A percentile compares a stretch with the other conserved stretches of the same genome.
Evolutionary conservation across 495 filamentous ascomycete species (phyloP).

Genomic region (Aspergillus mulundensis): DNA sequence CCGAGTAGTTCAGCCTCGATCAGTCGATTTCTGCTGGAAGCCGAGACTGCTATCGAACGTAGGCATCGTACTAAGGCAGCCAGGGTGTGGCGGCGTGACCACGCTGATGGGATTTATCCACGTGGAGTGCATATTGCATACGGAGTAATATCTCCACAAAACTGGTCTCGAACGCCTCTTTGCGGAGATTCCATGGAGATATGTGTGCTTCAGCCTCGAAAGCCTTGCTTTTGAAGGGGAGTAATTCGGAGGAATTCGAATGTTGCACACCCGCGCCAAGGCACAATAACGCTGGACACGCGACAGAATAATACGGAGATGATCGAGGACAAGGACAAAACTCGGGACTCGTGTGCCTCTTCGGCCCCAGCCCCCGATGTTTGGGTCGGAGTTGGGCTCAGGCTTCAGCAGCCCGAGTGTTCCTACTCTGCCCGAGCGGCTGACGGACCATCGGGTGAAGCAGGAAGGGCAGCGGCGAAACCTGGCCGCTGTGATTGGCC

Average conservation of each 20-base stretch:
- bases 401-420: not conserved
- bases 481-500: not conserved
- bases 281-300: not conserved
- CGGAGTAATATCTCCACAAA: not conserved
- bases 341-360: not conserved
- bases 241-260: not conserved
- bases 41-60: too few relatives aligned
- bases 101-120: conserved; percentile 6
- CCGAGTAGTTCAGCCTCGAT: too few relatives aligned
- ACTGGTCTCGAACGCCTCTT: not conserved
- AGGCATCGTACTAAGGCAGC: not conserved
- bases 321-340: not conserved
- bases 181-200: not conserved
- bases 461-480: not conserved
- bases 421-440: conserved; percentile 1
- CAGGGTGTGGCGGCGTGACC: not conserved
- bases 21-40: too few relatives aligned
- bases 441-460: not conserved
- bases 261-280: not conserved
- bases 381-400: not conserved
- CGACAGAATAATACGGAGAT: not conserved
- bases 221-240: too few relatives aligned
- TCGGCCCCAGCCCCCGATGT: not conserved
- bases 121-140: conserved; percentile 1
- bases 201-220: not conserved